phyloP scores from a whole-genome alignment of 352 stramenopile genomes.

The Aphanomyces cochlioides region DNA sequence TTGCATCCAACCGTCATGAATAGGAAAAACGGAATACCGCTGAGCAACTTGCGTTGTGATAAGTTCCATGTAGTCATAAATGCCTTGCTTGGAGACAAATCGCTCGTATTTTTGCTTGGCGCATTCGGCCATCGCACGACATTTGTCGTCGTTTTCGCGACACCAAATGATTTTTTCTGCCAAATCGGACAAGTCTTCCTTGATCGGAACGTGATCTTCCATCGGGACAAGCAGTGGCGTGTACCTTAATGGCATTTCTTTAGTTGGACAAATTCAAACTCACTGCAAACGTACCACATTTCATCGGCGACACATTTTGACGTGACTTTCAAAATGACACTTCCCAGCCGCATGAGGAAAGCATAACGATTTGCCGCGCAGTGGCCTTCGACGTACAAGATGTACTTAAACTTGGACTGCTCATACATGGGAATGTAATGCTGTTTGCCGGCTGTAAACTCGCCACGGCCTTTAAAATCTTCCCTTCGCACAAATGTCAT shows the following conservation, averaged over 20 bases:
- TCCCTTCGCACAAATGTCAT: conserved; percentile 93
- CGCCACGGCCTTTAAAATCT: conserved; percentile 38
- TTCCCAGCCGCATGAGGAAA: conserved; percentile 97
- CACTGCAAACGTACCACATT: conserved; percentile 81
- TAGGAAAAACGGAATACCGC: conserved; percentile 50
- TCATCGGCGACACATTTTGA: conserved; percentile 93
- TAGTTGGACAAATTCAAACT: neutral
- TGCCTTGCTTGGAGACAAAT: conserved; percentile 86
- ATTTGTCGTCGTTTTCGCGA: conserved; percentile 95
- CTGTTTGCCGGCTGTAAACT: conserved; percentile 89
- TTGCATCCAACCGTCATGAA: neutral
- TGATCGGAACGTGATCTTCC: conserved; percentile 97
- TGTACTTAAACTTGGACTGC: conserved; percentile 96
- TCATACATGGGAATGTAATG: conserved; percentile 98
- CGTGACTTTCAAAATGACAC: conserved; percentile 96
- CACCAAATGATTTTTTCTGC: conserved; percentile 98
- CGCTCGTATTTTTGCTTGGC: conserved; percentile 93
- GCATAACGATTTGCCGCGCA: conserved; percentile 97
- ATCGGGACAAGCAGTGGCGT: conserved; percentile 95
- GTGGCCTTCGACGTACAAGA: conserved; percentile 96
- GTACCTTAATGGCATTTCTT: conserved; percentile 48
- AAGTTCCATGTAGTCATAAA: conserved; percentile 98
- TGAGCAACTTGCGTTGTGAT: conserved; percentile 90
- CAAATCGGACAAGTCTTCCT: conserved; percentile 95
- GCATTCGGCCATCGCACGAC: conserved; percentile 92